Conservation (phyloP, 371 early-diverging fungal species). For the Syncephalastrum sp. region DNA sequence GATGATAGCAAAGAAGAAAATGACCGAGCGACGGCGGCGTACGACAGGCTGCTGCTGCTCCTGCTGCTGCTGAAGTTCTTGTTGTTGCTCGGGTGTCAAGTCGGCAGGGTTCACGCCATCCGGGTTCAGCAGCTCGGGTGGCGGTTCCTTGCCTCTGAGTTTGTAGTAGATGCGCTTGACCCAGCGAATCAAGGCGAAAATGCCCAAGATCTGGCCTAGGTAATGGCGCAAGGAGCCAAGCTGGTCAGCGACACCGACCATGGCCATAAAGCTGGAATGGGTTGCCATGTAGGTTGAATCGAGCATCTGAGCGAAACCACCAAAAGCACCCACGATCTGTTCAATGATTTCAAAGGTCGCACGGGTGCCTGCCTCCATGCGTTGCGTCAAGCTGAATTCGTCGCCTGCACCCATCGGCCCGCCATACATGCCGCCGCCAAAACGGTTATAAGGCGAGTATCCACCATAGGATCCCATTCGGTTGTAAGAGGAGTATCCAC, state of each 20-base stretch:
- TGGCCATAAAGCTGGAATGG: constrained; percentile 96
- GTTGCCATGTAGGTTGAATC: constrained; percentile 97
- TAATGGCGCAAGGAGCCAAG: constrained; percentile 81
- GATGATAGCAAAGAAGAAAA: constrained; percentile 78
- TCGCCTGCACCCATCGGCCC: constrained; percentile 30
- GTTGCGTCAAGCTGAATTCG: constrained; percentile 72
- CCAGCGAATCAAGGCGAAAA: constrained; percentile 73
- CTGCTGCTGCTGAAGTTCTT: constrained; percentile 54
- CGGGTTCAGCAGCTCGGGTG: constrained; percentile 27
- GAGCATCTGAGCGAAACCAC: constrained; percentile 96
- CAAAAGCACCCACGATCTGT: constrained; percentile 92
- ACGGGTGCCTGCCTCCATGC: constrained; percentile 86
- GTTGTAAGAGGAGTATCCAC: constrained; percentile 45
- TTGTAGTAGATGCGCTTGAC: constrained; percentile 59
- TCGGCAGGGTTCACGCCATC: no score
- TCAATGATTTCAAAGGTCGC: constrained; percentile 92
- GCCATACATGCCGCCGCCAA: constrained; percentile 44
- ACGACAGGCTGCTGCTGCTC: constrained; percentile 25
- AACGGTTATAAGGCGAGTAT: constrained; percentile 31
- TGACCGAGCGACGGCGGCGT: constrained; percentile 58
- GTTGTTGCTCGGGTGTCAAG: constrained; percentile 43
- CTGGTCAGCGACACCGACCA: constrained; percentile 97
- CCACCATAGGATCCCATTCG: constrained; percentile 42
- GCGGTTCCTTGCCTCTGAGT: constrained; percentile 61
- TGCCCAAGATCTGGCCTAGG: constrained; percentile 81